Evolutionary conservation across 139 green algal species (phyloP).

Genomic region (Chlorokybus atmophyticus): DNA sequence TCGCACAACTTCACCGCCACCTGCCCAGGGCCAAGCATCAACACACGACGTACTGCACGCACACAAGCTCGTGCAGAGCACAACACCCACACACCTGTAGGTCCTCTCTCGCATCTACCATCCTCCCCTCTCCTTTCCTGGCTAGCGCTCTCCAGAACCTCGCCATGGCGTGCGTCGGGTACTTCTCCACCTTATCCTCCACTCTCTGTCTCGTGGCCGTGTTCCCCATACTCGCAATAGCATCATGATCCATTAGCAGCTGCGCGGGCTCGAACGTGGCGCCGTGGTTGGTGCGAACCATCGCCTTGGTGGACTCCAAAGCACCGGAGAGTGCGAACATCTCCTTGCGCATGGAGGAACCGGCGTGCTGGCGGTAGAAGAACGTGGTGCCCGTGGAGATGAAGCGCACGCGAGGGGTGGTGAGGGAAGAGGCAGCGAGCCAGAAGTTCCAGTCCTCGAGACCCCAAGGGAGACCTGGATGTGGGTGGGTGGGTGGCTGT

Average conservation of each 20-base stretch:
- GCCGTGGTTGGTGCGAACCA: constrained; percentile 28
- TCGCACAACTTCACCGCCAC: no score
- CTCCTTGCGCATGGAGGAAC: constrained; percentile 28
- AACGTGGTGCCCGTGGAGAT: constrained; percentile 18
- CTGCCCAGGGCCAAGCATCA: no score
- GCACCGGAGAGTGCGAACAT: constrained; percentile 19
- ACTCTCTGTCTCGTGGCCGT: constrained; percentile 10
- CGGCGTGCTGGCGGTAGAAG: constrained; percentile 25
- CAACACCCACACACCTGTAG: no score
- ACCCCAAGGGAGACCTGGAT: constrained; percentile 21
- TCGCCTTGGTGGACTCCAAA: constrained; percentile 26
- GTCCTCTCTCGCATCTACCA: no score
- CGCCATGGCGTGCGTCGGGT: constrained; percentile 12
- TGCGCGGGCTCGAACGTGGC: constrained; percentile 24
- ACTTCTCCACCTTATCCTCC: constrained; percentile 20
- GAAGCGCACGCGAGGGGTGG: constrained; percentile 15
- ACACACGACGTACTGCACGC: no score
- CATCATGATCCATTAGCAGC: constrained; percentile 22
- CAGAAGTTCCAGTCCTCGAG: constrained; percentile 33
- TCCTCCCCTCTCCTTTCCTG: constrained; percentile 4
- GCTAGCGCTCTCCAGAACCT: constrained; percentile 20
- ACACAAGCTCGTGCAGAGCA: no score
- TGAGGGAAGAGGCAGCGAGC: constrained; percentile 7
- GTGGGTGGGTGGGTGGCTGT: no score
- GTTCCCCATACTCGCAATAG: constrained; percentile 18